Evolutionary conservation across 768 basidiomycete genomes (phyloP).

Genomic region (Neoboletus magnificus): DNA sequence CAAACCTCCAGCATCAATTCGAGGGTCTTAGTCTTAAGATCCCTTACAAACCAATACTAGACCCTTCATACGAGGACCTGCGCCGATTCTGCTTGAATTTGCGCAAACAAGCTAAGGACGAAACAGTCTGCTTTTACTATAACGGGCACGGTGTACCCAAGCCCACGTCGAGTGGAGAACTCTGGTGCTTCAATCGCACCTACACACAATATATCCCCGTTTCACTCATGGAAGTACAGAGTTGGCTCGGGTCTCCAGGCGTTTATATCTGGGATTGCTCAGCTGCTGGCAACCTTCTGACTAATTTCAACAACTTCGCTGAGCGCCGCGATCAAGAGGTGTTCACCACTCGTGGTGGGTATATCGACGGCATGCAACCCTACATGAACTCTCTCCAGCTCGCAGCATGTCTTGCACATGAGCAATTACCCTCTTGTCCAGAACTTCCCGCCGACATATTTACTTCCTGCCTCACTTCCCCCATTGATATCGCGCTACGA

Average conservation of each 20-base stretch:
- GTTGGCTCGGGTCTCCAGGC: constrained; percentile 90
- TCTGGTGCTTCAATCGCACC: constrained; percentile 97
- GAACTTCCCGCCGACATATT: constrained; percentile 97
- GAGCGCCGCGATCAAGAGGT: constrained; percentile 70
- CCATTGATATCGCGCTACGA: constrained; percentile 95
- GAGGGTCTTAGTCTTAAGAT: constrained; percentile 94
- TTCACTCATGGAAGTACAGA: constrained; percentile 88
- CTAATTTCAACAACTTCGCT: constrained; percentile 83
- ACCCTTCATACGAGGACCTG: constrained; percentile 92
- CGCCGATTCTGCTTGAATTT: constrained; percentile 80
- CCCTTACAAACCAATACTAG: constrained; percentile 89
- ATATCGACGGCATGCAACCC: constrained; percentile 58
- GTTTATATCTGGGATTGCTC: constrained; percentile 99
- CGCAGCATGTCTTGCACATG: constrained; percentile 88
- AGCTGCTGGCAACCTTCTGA: constrained; percentile 90
- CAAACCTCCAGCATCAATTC: constrained; percentile 92
- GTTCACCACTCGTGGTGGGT: constrained; percentile 54
- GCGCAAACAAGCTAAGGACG: constrained; percentile 87
- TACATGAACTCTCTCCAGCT: constrained; percentile 90
- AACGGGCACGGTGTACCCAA: constrained; percentile 98
- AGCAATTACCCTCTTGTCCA: constrained; percentile 90
- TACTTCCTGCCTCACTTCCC: constrained; percentile 95
- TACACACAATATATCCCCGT: constrained; percentile 99
- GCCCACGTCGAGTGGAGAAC: constrained; percentile 90
- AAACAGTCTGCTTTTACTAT: constrained; percentile 94